Percentiles rank a stretch among this genome's conserved stretches.
phyloP scores from a whole-genome alignment of 176 grass and related monocot genomes.

The Avena eriantha region DNA sequence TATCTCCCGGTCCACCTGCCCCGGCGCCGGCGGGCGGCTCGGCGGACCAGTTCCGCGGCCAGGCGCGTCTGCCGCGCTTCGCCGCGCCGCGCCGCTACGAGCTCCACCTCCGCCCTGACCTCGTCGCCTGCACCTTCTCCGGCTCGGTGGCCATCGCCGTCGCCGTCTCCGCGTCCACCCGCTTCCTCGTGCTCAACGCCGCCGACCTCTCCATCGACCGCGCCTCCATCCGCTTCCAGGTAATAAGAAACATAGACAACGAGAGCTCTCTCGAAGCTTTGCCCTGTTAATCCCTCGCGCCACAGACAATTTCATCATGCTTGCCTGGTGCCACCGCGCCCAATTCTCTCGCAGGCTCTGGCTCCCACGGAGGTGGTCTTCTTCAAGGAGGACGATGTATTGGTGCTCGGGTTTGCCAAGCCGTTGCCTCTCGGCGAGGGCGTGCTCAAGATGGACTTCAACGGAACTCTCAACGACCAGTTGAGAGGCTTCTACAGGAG shows the following conservation, averaged over 20 bases:
- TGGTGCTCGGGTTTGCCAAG: conserved; percentile 60
- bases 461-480: conserved; percentile 67
- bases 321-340: background rate
- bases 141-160: conserved; percentile 51
- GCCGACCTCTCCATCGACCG: conserved; percentile 59
- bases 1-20: background rate
- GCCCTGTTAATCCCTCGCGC: background rate
- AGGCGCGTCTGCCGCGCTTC: conserved; percentile 64
- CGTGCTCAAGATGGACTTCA: conserved; percentile 62
- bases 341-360: conserved; percentile 37
- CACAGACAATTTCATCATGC: background rate
- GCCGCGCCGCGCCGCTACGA: conserved; percentile 61
- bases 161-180: conserved; percentile 52
- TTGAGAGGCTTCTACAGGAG: conserved; percentile 84
- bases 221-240: conserved; percentile 54
- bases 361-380: conserved; percentile 38
- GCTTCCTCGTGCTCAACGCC: conserved; percentile 78
- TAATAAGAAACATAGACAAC: background rate
- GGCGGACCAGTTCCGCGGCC: conserved; percentile 55
- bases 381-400: conserved; percentile 61
- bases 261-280: no score
- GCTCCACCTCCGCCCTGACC: conserved; percentile 57
- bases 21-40: background rate
- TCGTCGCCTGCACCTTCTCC: conserved; percentile 60
- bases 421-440: conserved; percentile 53